These are phyloP conservation scores for Saccharomycopsis hybrid DNA, from an alignment of 1,139 yeast genomes.

Conservation along the genomic window DNA sequence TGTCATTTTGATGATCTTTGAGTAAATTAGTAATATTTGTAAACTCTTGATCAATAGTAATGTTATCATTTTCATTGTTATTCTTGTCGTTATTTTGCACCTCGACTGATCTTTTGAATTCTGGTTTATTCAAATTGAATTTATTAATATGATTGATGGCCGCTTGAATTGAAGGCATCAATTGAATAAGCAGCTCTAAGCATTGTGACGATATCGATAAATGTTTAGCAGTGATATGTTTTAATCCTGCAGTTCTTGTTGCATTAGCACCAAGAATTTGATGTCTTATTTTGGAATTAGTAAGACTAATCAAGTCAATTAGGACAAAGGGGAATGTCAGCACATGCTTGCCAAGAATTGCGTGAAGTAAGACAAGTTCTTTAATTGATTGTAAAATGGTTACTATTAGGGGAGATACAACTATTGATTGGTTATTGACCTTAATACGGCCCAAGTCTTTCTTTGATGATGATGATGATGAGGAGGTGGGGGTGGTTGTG, in stretches of 20 bases:
- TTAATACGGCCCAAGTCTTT: constrained; percentile 25
- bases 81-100: constrained; percentile 1
- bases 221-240: constrained; percentile 71
- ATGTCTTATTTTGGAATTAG: constrained; percentile 52
- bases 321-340: constrained; percentile 37
- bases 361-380: constrained; percentile 44
- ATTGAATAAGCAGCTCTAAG: constrained; percentile 36
- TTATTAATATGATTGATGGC: constrained; percentile 25
- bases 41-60: constrained; percentile 34
- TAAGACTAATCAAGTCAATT: constrained; percentile 44
- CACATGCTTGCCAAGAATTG: constrained; percentile 41
- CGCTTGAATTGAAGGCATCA: constrained; percentile 32
- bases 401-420: constrained; percentile 27
- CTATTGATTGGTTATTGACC: neutral
- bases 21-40: constrained; percentile 32
- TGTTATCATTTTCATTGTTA: constrained; percentile 18
- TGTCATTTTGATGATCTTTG: constrained; percentile 58
- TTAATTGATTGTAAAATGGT: constrained; percentile 36
- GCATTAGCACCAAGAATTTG: constrained; percentile 76
- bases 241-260: constrained; percentile 65
- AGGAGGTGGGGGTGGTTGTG: neutral
- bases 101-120: constrained; percentile 9
- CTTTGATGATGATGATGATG: constrained; percentile 17
- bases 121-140: constrained; percentile 9
- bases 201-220: constrained; percentile 63